These are phyloP conservation scores for Ensete ventricosum DNA, from an alignment of 176 grass and related monocot genomes.

Conservation along the genomic window DNA sequence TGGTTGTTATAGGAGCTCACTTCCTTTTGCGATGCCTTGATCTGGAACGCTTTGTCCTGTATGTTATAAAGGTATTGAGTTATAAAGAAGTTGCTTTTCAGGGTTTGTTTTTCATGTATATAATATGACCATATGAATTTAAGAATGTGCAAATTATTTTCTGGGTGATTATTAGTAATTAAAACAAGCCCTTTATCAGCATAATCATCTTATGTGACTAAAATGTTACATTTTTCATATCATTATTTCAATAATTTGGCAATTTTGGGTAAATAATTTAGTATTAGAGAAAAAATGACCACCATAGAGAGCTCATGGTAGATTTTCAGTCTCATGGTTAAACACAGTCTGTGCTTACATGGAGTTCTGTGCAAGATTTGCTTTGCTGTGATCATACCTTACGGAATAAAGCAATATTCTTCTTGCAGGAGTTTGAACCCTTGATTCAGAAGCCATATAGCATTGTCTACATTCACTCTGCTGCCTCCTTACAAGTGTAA, in stretches of 20 bases:
- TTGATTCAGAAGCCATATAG: slow-evolving; percentile 94
- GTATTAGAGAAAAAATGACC: neutral
- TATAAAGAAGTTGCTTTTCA: neutral
- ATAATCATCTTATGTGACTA: neutral
- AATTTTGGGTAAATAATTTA: neutral
- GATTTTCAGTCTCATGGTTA: neutral
- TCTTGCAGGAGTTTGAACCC: slow-evolving; percentile 82
- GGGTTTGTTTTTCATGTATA: neutral
- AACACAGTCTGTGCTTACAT: neutral
- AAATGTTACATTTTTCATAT: neutral
- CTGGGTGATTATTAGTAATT: neutral
- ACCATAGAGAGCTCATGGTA: neutral
- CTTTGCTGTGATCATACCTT: slow-evolving; percentile 4
- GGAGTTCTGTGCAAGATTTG: slow-evolving; percentile 13
- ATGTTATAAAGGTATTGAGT: slow-evolving; percentile 69
- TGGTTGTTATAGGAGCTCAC: slow-evolving; percentile 91
- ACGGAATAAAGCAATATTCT: slow-evolving; percentile 9
- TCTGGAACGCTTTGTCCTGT: slow-evolving; percentile 74
- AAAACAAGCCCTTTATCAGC: neutral
- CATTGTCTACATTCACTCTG: slow-evolving; percentile 88
- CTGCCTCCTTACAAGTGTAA: slow-evolving; percentile 80
- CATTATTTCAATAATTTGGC: neutral
- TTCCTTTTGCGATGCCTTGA: slow-evolving; percentile 97
- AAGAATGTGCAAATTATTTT: neutral
- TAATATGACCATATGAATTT: neutral